These are phyloP conservation scores for Ganoderma lucidum DNA, from an alignment of 1,284 basidiomycete genomes.

Conservation along the genomic window DNA sequence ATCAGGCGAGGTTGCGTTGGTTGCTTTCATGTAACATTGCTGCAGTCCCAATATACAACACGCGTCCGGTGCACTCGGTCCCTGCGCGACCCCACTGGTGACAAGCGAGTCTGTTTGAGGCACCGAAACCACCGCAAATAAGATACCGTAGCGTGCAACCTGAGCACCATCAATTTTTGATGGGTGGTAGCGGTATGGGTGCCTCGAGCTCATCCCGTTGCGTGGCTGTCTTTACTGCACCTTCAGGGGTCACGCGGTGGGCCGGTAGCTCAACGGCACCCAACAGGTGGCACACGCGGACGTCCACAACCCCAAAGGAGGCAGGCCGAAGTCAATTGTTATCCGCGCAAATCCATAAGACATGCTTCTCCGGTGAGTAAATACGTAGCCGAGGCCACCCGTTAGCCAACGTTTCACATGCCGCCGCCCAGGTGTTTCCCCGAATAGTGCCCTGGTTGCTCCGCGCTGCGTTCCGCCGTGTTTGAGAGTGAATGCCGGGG, in stretches of 20 bases:
- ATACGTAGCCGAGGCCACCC: constrained; percentile 18
- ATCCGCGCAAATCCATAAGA: constrained; percentile 13
- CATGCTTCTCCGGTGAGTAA: constrained; percentile 26
- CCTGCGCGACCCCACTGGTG: neutral
- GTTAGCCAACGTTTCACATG: constrained; percentile 5
- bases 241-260: neutral
- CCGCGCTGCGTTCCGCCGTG: neutral
- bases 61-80: constrained; percentile 10
- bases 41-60: neutral
- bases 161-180: neutral
- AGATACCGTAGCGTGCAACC: no score
- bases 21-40: constrained; percentile 1
- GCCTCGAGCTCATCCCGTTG: neutral
- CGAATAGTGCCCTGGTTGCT: neutral
- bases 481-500: constrained; percentile 1
- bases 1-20: neutral
- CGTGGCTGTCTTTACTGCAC: neutral
- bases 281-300: constrained; percentile 10
- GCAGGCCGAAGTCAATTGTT: constrained; percentile 7
- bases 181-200: neutral
- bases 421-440: neutral
- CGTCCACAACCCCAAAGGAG: constrained; percentile 13
- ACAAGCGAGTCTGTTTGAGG: neutral
- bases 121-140: neutral
- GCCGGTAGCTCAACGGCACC: neutral